Conservation (phyloP, 129 eudicot genomes). For the Flaveria trinervia region DNA sequence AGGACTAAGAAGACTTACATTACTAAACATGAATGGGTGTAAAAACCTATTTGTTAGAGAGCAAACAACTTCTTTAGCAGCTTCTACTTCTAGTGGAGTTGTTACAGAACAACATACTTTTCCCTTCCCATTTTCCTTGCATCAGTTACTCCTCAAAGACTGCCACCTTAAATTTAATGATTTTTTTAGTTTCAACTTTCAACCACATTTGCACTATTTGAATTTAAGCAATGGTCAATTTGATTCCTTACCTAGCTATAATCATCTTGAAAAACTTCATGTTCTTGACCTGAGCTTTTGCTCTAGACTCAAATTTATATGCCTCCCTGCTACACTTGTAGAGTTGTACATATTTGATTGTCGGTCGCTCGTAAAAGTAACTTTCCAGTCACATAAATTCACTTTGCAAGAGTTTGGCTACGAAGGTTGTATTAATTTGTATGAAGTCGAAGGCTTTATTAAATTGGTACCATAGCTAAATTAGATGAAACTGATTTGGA, state of each 20-base stretch:
- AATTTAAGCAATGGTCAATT: slow-evolving; percentile 18
- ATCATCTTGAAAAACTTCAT: slow-evolving; percentile 20
- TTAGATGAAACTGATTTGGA: slow-evolving; percentile 17
- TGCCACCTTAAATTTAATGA: neutral
- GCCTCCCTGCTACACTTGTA: slow-evolving; percentile 13
- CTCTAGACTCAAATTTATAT: neutral
- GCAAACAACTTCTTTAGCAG: neutral
- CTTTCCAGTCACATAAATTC: slow-evolving; percentile 24
- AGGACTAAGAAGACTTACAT: neutral
- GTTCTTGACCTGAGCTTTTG: slow-evolving; percentile 23
- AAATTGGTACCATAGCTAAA: neutral
- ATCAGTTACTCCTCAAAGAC: slow-evolving; percentile 11
- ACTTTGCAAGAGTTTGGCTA: slow-evolving; percentile 17
- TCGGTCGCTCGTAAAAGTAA: neutral
- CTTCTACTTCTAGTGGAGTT: neutral
- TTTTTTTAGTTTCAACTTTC: neutral
- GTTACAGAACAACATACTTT: neutral
- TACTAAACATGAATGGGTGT: slow-evolving; percentile 19
- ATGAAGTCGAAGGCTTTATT: slow-evolving; percentile 21
- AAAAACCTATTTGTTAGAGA: neutral
- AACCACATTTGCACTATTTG: slow-evolving; percentile 1
- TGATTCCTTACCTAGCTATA: slow-evolving; percentile 5
- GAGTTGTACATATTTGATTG: slow-evolving; percentile 10
- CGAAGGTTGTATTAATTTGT: slow-evolving; percentile 13
- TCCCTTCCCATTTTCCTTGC: slow-evolving; percentile 17